phyloP scores from a whole-genome alignment of 148 eudicot species.

The Oxyria digyna region DNA sequence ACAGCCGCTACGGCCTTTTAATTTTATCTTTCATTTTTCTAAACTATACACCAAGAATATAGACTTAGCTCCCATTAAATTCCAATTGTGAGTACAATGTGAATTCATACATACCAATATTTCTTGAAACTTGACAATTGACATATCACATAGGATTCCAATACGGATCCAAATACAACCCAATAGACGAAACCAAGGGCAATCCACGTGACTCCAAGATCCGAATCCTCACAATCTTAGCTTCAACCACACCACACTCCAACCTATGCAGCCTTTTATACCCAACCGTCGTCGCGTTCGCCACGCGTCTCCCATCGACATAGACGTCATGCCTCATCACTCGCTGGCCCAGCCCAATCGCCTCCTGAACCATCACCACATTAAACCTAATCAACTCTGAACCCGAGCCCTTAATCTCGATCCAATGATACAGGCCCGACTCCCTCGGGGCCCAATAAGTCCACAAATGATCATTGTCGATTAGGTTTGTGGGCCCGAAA shows the following conservation, averaged over 20 bases:
- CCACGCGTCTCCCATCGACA: constrained; percentile 38
- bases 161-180: constrained; percentile 73
- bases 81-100: too few species aligned
- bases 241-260: constrained; percentile 33
- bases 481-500: constrained; percentile 51
- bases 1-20: too few species aligned
- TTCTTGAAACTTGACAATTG: neutral
- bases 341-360: constrained; percentile 84
- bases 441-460: constrained; percentile 85
- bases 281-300: constrained; percentile 59
- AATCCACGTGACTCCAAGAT: constrained; percentile 40
- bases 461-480: constrained; percentile 76
- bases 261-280: constrained; percentile 73
- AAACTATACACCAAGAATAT: too few species aligned
- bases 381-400: constrained; percentile 33
- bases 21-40: too few species aligned
- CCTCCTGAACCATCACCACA: constrained; percentile 75
- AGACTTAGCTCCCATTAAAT: too few species aligned
- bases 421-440: constrained; percentile 33
- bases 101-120: neutral
- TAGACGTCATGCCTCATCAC: constrained; percentile 48
- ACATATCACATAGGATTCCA: constrained; percentile 21
- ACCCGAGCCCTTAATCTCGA: constrained; percentile 30
- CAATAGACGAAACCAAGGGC: constrained; percentile 74
- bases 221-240: constrained; percentile 32